A percentile compares a stretch with the other conserved stretches of the same genome.
These are phyloP conservation scores for Aspergillus olivimuriae DNA, from an alignment of 495 filamentous ascomycete species.

Conservation along the genomic window DNA sequence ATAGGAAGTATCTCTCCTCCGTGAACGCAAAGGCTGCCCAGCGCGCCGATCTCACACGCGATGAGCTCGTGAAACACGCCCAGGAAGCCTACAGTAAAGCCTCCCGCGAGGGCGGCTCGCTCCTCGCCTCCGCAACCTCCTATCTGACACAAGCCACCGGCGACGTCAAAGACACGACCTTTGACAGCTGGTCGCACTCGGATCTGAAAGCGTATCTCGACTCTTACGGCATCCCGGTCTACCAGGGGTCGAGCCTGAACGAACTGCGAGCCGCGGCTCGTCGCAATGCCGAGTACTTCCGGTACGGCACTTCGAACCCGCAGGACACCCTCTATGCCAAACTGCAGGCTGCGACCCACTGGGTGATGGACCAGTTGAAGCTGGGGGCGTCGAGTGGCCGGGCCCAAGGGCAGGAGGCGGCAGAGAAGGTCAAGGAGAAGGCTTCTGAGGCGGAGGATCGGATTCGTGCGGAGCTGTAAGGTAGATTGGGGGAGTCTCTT, in stretches of 20 bases:
- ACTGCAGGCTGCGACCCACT: slow-evolving; percentile 52
- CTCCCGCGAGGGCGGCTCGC: slow-evolving; percentile 58
- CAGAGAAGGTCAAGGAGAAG: slow-evolving; percentile 37
- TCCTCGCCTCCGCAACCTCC: slow-evolving; percentile 69
- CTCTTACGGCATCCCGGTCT: slow-evolving; percentile 68
- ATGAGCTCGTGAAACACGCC: slow-evolving; percentile 66
- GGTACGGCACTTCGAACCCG: slow-evolving; percentile 65
- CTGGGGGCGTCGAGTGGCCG: slow-evolving; percentile 59
- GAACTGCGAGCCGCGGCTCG: slow-evolving; percentile 61
- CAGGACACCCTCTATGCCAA: slow-evolving; percentile 59
- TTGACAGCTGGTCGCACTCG: slow-evolving; percentile 75
- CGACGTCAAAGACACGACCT: slow-evolving; percentile 59
- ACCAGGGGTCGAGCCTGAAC: slow-evolving; percentile 62
- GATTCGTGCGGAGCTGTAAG: slow-evolving; percentile 25
- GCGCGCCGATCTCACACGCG: slow-evolving; percentile 59
- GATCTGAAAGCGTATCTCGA: slow-evolving; percentile 80
- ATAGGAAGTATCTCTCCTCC: slow-evolving; percentile 59
- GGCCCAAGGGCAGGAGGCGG: slow-evolving; percentile 48
- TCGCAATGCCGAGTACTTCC: slow-evolving; percentile 68
- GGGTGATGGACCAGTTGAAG: slow-evolving; percentile 54
- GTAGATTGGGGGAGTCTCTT: not conserved
- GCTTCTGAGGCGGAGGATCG: slow-evolving; percentile 21
- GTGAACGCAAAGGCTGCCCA: slow-evolving; percentile 64
- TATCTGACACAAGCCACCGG: slow-evolving; percentile 64
- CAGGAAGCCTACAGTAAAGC: slow-evolving; percentile 65